Evolutionary conservation across 108 stramenopile genomes (phyloP), one percentile per base, ranked within the genome.

Genomic region (Schizochytrium sp.): DNA sequence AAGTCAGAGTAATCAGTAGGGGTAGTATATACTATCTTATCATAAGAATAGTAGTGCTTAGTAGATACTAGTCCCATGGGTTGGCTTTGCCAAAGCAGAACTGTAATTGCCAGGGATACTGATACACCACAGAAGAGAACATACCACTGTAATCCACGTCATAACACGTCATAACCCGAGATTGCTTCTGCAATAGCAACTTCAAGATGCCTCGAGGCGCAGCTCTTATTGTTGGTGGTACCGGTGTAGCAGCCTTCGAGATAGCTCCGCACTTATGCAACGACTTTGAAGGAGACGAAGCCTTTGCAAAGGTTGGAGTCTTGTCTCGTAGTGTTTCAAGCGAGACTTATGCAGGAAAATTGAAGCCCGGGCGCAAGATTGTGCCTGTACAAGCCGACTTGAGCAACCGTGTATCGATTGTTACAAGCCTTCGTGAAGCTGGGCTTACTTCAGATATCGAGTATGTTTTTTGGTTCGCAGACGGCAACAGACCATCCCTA

Each of bases 381-480:
- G 17, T 55, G 45, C 28, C 53, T 47, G 47, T 55, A 53, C 47
- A 53, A 47, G 76, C 76, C 2, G 28, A 83, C 55, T 53, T 83
- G 15, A 46, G 55, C 7, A 53, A 83, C 15, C 76, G 50, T 0
- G 47, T 8, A 38, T 55, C 50, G 17, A 42, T 83, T 5, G 76
- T 28, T 2, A 28, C 19, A 40, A 53, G 17, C 13, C 28, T 83
- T 38, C 47, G 47, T 1, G 50, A 83, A 53, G 76, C 76, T 55
- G 76, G 28, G 45, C 38, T 40, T 38, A 55, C 47, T 10, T n/a
- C 28, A 50, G 76, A 28, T 28, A 28, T 83, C 10, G 28, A 49
- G 50, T 28, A 83, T 53, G 76, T 83, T 17, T 83, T 83, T 28
- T 83, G 76, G 76, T 83, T 83, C 47, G 76, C 55, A 13, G 76